These are phyloP conservation scores for Paxillus ammoniavirescens DNA, from an alignment of 768 basidiomycete genomes.

Conservation along the genomic window DNA sequence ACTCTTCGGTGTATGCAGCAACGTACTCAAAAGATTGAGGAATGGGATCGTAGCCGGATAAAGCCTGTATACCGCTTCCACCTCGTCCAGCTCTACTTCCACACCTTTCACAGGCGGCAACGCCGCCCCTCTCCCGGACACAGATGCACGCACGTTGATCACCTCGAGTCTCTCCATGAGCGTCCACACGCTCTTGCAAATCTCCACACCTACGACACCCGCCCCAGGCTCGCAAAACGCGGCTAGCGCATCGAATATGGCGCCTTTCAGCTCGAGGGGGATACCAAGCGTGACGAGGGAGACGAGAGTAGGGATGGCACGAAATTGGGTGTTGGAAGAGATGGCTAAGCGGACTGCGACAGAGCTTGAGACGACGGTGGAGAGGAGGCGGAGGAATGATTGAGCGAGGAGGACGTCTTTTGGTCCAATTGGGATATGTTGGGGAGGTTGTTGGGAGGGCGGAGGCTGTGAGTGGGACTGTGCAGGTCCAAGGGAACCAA, in stretches of 20 bases:
- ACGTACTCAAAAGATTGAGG: conserved; percentile 73
- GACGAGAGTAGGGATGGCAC: conserved; percentile 77
- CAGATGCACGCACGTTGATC: conserved; percentile 63
- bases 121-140: conserved; percentile 23
- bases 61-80: conserved; percentile 72
- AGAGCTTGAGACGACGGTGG: conserved; percentile 72
- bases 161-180: conserved; percentile 84
- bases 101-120: conserved; percentile 71
- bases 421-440: conserved; percentile 48
- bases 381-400: conserved; percentile 77
- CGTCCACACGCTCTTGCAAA: conserved; percentile 81
- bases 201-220: conserved; percentile 67
- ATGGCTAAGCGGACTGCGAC: conserved; percentile 77
- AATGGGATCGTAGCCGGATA: conserved; percentile 93
- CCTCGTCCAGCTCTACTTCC: conserved; percentile 83
- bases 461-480: conserved; percentile 23
- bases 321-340: conserved; percentile 72
- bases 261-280: conserved; percentile 90
- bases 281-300: conserved; percentile 75
- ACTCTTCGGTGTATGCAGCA: conserved; percentile 82
- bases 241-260: conserved; percentile 75
- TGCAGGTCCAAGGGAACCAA: conserved; percentile 26
- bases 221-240: conserved; percentile 85
- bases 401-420: conserved; percentile 79
- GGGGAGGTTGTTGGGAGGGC: conserved; percentile 38